phyloP scores from a whole-genome alignment of 306 rosid species.

The Arachis hypogaea region DNA sequence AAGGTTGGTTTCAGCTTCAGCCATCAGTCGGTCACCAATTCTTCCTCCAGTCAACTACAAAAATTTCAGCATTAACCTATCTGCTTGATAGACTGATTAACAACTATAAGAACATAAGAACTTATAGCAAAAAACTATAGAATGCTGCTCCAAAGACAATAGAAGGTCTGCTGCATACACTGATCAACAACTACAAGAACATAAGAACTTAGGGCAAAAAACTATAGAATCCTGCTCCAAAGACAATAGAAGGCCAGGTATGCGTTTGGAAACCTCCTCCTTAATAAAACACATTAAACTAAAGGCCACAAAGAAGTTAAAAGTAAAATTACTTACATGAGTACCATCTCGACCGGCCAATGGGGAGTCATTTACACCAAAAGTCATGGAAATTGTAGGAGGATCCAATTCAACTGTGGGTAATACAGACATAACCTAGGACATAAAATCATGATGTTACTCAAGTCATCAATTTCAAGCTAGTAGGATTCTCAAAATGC shows the following conservation, averaged over 20 bases:
- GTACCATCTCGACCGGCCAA: constrained; percentile 97
- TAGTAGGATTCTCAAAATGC: constrained; percentile 9
- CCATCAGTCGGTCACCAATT: constrained; percentile 86
- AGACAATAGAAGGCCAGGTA: not conserved
- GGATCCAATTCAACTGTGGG: constrained; percentile 96
- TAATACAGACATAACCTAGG: constrained; percentile 72
- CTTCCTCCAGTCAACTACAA: constrained; percentile 88
- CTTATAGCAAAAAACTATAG: constrained; percentile 7
- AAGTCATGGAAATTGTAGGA: constrained; percentile 98
- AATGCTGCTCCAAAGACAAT: constrained; percentile 20
- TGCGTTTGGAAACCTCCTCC: constrained; percentile 23
- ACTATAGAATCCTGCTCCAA: constrained; percentile 30
- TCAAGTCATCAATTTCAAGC: constrained; percentile 22
- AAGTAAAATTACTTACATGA: constrained; percentile 72
- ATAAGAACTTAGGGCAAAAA: not conserved
- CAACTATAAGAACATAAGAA: not conserved
- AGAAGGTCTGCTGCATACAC: not conserved
- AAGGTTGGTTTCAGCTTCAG: constrained; percentile 98
- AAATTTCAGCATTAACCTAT: constrained; percentile 40
- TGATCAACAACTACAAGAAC: constrained; percentile 9
- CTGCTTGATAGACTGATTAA: constrained; percentile 33
- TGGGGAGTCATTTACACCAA: constrained; percentile 97
- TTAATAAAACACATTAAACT: constrained; percentile 16
- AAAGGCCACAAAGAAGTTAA: constrained; percentile 27
- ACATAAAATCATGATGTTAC: constrained; percentile 35